Conservation (phyloP, 2,329 filamentous ascomycete species). For the Penicillium thymicola region DNA sequence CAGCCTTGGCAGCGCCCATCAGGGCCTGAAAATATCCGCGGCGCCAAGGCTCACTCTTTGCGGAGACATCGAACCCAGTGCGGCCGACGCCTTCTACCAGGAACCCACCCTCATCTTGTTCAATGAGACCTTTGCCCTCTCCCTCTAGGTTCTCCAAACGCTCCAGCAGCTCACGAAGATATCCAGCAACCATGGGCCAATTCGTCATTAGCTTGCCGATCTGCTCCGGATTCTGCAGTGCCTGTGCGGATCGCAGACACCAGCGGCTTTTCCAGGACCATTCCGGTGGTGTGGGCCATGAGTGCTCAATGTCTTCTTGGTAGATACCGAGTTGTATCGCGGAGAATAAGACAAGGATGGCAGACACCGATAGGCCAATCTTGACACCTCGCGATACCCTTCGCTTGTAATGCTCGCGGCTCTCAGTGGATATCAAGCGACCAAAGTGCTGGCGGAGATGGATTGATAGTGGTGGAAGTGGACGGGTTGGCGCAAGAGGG, state of each 20-base stretch:
- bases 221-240: conserved; percentile 57
- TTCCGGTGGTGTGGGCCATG: conserved; percentile 76
- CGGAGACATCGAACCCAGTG: conserved; percentile 65
- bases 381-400: conserved; percentile 62
- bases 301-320: conserved; percentile 71
- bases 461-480: conserved; percentile 54
- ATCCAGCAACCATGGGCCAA: conserved; percentile 65
- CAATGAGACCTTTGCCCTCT: conserved; percentile 65
- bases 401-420: conserved; percentile 49
- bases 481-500: conserved; percentile 46
- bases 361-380: conserved; percentile 69
- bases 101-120: conserved; percentile 53
- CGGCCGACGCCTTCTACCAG: conserved; percentile 55
- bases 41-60: conserved; percentile 78
- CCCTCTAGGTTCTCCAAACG: conserved; percentile 65
- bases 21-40: conserved; percentile 80
- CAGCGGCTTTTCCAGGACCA: conserved; percentile 72
- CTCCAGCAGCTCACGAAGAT: conserved; percentile 58
- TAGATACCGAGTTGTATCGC: conserved; percentile 64
- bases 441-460: conserved; percentile 53
- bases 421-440: conserved; percentile 76
- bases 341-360: conserved; percentile 57
- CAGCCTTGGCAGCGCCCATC: conserved; percentile 70
- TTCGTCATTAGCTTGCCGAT: conserved; percentile 55
- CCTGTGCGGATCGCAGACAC: conserved; percentile 62